Evolutionary conservation across 2,329 filamentous ascomycete genomes (phyloP).

Genomic region (Neofusicoccum sp.): DNA sequence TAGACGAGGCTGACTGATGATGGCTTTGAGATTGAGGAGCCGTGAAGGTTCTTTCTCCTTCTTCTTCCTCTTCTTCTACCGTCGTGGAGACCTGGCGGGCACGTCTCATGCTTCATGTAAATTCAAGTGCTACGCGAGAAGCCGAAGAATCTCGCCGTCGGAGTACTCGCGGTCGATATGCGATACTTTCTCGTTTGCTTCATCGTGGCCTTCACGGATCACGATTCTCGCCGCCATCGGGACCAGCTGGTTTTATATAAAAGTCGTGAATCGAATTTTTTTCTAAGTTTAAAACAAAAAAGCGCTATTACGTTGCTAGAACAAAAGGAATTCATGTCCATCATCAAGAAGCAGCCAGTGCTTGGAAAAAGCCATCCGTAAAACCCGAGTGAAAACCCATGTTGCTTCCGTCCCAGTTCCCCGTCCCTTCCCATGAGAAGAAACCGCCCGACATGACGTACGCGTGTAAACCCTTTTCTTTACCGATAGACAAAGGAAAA

Average conservation of each 20-base stretch:
- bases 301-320: constrained; percentile 2
- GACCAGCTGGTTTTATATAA: not conserved
- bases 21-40: not conserved
- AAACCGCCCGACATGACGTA: not conserved
- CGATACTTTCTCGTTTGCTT: not conserved
- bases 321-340: constrained; percentile 14
- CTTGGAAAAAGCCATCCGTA: constrained; percentile 13
- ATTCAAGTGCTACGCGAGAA: not conserved
- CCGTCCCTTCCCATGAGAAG: not conserved
- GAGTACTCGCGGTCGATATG: too few species aligned
- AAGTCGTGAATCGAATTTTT: constrained; percentile 1
- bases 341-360: constrained; percentile 14
- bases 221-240: not conserved
- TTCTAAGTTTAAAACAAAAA: not conserved
- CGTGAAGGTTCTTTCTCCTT: not conserved
- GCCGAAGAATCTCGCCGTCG: too few species aligned
- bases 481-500: not conserved
- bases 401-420: constrained; percentile 6
- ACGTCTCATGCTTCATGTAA: not conserved
- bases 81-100: not conserved
- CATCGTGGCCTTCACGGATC: not conserved
- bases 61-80: too few species aligned
- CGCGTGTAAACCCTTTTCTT: not conserved
- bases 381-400: constrained; percentile 7
- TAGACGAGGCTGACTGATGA: not conserved